Base-by-base conservation (phyloP, 345 rosid species). In the Rhodamnia argentea region DNA sequence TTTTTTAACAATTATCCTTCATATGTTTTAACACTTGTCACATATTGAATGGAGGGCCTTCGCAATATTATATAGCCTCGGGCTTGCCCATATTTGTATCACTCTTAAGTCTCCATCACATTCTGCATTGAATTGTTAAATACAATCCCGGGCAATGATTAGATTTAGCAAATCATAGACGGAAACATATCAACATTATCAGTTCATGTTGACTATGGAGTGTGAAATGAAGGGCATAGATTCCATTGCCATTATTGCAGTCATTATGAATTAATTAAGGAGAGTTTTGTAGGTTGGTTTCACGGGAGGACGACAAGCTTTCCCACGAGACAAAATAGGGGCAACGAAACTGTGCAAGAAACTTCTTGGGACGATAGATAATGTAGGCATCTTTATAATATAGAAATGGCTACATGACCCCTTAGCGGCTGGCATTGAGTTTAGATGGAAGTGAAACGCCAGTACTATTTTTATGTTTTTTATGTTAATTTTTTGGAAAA, bases 1-100 rank as follows among this genome's bases (percentile, higher is more conserved):
- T 64, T 32, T 10, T 0, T 10, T 0, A 7, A 16, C 6, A 16
- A 29, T 32, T 2, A 16, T 62, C 44, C 7, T 44, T 64, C 44
- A 16, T 32, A 64, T 32, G 29, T 32, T 29, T 8, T 64, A 64
- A 64, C 24, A 64, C 44, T 64, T 64, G 76, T 64, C 24, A 32
- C 44, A 4, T 3, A 16, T 70, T 37, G 24, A 70, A 1, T 70
- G 78, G 47, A 70, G 47, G 78, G 47, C 24, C 78, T 70, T 18
- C 11, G 47, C 78, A 37, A 70, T 16, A 1, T 70, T 40, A 18
- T 18, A 9, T 70, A 37, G 78, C 78, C 78, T 37, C 47, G 7
- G 24, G 47, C 22, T 40, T 29, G 0, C 42, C 22, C 22, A 14
- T 29, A 62, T 62, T 29, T 20, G 5, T 62, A 29, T 14, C 42